Evolutionary conservation across 2,329 filamentous ascomycete genomes (phyloP).

Genomic region (Ophiostoma tasmaniense): DNA sequence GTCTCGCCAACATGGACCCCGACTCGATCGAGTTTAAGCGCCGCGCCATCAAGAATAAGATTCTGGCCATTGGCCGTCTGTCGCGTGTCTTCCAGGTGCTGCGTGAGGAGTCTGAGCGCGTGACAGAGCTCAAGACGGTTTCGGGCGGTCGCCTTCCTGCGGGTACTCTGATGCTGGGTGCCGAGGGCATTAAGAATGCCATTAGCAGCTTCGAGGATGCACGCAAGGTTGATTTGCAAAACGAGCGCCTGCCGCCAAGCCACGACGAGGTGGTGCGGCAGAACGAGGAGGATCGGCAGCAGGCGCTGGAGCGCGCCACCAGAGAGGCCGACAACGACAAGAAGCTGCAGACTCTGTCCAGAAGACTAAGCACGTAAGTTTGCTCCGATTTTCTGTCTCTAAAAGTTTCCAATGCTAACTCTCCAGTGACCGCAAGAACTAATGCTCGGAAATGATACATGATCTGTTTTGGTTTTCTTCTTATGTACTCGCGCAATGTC

Average conservation of each 20-base stretch:
- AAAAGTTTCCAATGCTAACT: background rate
- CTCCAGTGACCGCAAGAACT: conserved; percentile 20
- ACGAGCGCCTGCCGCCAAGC: conserved; percentile 85
- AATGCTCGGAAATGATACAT: conserved; percentile 4
- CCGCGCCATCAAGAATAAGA: conserved; percentile 99
- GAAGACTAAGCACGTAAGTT: conserved; percentile 92
- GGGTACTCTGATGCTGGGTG: conserved; percentile 94
- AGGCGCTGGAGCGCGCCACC: conserved; percentile 77
- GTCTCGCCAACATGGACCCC: conserved; percentile 44
- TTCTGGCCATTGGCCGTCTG: conserved; percentile 89
- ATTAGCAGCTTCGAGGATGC: conserved; percentile 97
- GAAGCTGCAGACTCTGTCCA: conserved; percentile 74
- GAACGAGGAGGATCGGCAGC: conserved; percentile 69
- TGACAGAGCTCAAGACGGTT: conserved; percentile 96
- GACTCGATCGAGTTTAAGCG: conserved; percentile 90
- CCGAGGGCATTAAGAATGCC: conserved; percentile 96
- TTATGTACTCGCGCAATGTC: background rate
- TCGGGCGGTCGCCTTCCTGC: conserved; percentile 86
- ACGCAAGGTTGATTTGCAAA: conserved; percentile 91
- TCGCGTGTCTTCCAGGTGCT: conserved; percentile 98
- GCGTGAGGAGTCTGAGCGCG: conserved; percentile 91
- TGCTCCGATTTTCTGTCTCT: background rate
- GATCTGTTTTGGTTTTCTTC: conserved; percentile 1
- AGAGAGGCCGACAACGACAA: conserved; percentile 88
- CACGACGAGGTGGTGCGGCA: conserved; percentile 84